A percentile compares a stretch with the other conserved stretches of the same genome.
These are phyloP conservation scores for Entophlyctis luteolus DNA, from an alignment of 192 early-diverging fungal genomes.

Conservation along the genomic window DNA sequence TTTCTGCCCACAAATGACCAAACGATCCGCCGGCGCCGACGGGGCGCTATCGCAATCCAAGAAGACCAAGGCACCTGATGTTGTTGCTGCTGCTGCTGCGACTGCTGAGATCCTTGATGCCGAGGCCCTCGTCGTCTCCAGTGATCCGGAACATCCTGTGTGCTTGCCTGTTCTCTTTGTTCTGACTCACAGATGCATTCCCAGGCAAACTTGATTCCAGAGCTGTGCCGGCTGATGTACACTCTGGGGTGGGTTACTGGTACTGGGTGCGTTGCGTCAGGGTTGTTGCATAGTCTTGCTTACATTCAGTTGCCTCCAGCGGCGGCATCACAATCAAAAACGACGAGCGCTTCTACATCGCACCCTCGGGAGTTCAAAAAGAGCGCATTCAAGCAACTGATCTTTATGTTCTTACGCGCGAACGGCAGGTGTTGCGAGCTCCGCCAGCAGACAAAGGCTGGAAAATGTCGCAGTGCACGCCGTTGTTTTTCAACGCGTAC, in stretches of 20 bases:
- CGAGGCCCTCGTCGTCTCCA: slow-evolving; percentile 18
- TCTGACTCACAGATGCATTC: slow-evolving; percentile 17
- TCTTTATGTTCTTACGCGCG: slow-evolving; percentile 76
- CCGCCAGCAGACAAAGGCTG: slow-evolving; percentile 51
- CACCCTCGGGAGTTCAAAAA: slow-evolving; percentile 94
- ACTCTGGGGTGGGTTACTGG: slow-evolving; percentile 92
- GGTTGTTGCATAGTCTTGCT: not conserved
- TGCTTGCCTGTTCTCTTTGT: not conserved
- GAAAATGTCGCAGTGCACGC: slow-evolving; percentile 91
- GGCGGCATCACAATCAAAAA: slow-evolving; percentile 22
- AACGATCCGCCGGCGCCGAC: not conserved
- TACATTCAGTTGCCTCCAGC: not conserved
- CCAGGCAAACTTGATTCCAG: slow-evolving; percentile 79
- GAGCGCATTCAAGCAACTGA: slow-evolving; percentile 82
- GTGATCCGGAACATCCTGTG: slow-evolving; percentile 32
- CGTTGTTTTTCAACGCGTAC: slow-evolving; percentile 92
- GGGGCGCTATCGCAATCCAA: not conserved
- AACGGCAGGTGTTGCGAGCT: slow-evolving; percentile 59
- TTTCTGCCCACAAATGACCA: not conserved
- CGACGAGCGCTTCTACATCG: slow-evolving; percentile 75
- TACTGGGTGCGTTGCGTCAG: slow-evolving; percentile 62
- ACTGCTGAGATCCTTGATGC: too few species aligned
- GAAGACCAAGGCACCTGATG: slow-evolving; percentile 1
- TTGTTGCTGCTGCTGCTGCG: too few species aligned
- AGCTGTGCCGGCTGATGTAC: slow-evolving; percentile 87